phyloP scores from a whole-genome alignment of 2,329 filamentous ascomycete species.

The Eutypella sp. region DNA sequence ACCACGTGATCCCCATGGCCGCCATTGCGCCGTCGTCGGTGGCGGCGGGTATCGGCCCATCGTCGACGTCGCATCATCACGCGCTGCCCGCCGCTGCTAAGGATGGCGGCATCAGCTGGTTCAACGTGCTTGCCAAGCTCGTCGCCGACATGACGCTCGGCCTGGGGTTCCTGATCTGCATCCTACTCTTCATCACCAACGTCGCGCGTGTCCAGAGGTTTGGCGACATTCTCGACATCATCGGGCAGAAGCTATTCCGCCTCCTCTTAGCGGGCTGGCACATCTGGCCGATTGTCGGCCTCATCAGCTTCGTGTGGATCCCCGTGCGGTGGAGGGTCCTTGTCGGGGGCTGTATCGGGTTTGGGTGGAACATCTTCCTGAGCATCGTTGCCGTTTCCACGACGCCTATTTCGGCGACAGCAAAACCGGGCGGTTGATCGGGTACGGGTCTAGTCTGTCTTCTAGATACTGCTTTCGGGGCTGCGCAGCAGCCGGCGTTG shows the following conservation, averaged over 20 bases:
- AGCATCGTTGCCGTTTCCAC: slow-evolving; percentile 26
- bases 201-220: slow-evolving; percentile 24
- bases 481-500: not conserved
- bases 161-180: slow-evolving; percentile 27
- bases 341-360: slow-evolving; percentile 31
- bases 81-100: slow-evolving; percentile 8
- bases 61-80: slow-evolving; percentile 7
- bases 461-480: not conserved
- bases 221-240: slow-evolving; percentile 20
- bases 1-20: not conserved
- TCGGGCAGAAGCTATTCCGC: slow-evolving; percentile 23
- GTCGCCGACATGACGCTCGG: slow-evolving; percentile 33
- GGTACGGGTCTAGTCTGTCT: not conserved
- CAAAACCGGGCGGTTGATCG: not conserved
- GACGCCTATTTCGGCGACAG: not conserved
- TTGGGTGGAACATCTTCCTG: slow-evolving; percentile 33
- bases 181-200: slow-evolving; percentile 32
- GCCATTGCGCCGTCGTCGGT: not conserved
- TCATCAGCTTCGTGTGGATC: slow-evolving; percentile 32
- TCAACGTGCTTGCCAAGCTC: slow-evolving; percentile 29
- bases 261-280: slow-evolving; percentile 32
- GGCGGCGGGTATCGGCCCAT: not conserved
- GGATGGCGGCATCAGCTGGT: slow-evolving; percentile 24
- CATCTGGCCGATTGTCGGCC: slow-evolving; percentile 31
- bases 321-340: slow-evolving; percentile 31